Evolutionary conservation across 257 asterid species (phyloP), one percentile per base, ranked within the genome.

Genomic region (Marsdenia floribunda): DNA sequence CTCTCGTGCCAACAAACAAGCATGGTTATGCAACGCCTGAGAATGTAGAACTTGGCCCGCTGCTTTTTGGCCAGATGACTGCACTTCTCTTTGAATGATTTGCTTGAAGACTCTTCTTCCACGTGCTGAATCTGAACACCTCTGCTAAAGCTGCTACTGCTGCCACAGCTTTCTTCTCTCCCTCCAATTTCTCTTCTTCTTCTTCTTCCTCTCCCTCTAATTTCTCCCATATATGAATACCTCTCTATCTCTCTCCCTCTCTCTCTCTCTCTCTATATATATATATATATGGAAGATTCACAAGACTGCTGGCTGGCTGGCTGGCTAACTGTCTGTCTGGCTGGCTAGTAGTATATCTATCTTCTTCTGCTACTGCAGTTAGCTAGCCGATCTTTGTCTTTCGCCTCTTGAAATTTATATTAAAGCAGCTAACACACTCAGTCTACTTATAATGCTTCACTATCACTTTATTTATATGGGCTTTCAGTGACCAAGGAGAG

Each of bases 1-100:
- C 83, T 81, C 77, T 91, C 96, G 49, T 78, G 92, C 97, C 96
- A 91, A 81, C 97, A 91, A 19, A 90, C 80, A 35, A 91, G 94
- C 92, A 91, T 88, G 40, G 86, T 90, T 60, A 91, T 85, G 82
- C 97, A 91, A 12, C 97, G 91, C 55, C 97, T 83, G 57, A 91
- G 75, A 79, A 91, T 89, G 82, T 88, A 91, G 75, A 91, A 87
- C 80, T 91, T 91, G 4, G 97, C 86, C 33, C 90, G 79, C 80
- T 89, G 88, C 71, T 86, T 83, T 78, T 91, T 91, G 6, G 92
- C 90, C 73, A 83, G 40, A 12, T 73, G 82, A 57, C 79, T 73
- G 89, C 93, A 89, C 66, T 88, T 90, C 79, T 88, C 83, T 26
- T 85, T 73, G 37, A 87, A 77, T 4, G 91, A 87, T 73, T 82